phyloP scores from a whole-genome alignment of 192 early-diverging fungal genomes.

The Linderina pennispora region DNA sequence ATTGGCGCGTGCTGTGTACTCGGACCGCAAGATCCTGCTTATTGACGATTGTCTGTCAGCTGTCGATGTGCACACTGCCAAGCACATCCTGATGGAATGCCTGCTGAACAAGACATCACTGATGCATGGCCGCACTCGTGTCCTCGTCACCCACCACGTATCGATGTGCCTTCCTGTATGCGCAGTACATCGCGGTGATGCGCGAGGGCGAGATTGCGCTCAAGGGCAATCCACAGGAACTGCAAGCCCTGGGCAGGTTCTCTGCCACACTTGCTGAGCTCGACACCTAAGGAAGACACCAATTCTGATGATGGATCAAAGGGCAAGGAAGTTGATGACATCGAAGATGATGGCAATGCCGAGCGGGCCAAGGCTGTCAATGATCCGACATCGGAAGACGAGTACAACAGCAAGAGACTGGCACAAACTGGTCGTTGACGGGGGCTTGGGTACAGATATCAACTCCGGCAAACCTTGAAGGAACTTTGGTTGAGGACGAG shows the following conservation, averaged over 20 bases:
- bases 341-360: slow-evolving; percentile 26
- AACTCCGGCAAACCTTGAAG: slow-evolving; percentile 7
- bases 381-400: slow-evolving; percentile 7
- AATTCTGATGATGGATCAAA: slow-evolving; percentile 17
- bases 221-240: slow-evolving; percentile 47
- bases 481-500: slow-evolving; percentile 69
- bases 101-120: slow-evolving; percentile 54
- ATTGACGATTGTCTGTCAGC: slow-evolving; percentile 91
- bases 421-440: slow-evolving; percentile 14
- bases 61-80: slow-evolving; percentile 92
- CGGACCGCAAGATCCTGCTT: slow-evolving; percentile 58
- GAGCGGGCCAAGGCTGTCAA: slow-evolving; percentile 27
- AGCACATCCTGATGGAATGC: slow-evolving; percentile 74
- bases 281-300: not conserved
- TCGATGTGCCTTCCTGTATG: slow-evolving; percentile 56
- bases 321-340: not conserved
- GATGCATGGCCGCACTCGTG: slow-evolving; percentile 67
- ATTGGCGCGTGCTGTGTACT: slow-evolving; percentile 87
- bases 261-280: slow-evolving; percentile 9
- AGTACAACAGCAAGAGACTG: not conserved
- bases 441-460: slow-evolving; percentile 21
- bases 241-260: slow-evolving; percentile 38
- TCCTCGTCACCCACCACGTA: slow-evolving; percentile 92
- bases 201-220: slow-evolving; percentile 58
- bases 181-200: slow-evolving; percentile 54